Base-by-base conservation (phyloP, 306 rosid genomes). In the Aeschynomene evenia region DNA sequence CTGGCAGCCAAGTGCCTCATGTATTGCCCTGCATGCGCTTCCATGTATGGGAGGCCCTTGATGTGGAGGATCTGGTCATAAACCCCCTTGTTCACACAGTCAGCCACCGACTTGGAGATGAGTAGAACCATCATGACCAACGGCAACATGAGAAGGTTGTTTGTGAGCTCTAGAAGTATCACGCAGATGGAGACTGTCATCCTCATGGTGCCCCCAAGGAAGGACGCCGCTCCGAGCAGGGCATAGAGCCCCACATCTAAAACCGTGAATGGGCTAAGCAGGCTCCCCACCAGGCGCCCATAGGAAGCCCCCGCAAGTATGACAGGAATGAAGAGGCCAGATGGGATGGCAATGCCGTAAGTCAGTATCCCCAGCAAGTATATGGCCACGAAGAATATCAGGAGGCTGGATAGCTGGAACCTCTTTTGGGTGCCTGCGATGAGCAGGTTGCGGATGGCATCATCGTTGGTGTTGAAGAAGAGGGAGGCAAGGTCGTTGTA, bases 401-500 rank as follows among this genome's bases (percentile, higher is more conserved):
- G 22, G 52, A 91, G 91, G 26, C 93, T 83, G 46, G 91, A 82
- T 20, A 91, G 81, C 29, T 73, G 84, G 63, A 88, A 91, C 22
- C 77, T 80, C 31, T 88, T 85, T 71, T 43, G 62, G 23, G 80
- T 61, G 39, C 84, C 82, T 15, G 96, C 71, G 61, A 77, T 69
- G 20, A 91, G 80, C 50, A 91, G 82, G 82, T 79, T 87, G 29
- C 96, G 93, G 13, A 91, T 91, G 19, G 91, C 93, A 67, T 91
- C 91, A 26, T 91, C 97, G 0, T 87, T 91, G 24, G 97, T 91
- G 62, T 78, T 91, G 19, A 91, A 73, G 68, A 89, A 85, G 8
- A 91, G 92, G 61, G 97, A 91, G 39, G 97, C 97, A n/a, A 91
- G 89, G 65, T 91, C 97, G 58, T 88, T 91, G 81, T 88, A 86